Conservation (phyloP, 1,284 basidiomycete species). For the Coniferiporia weirii region DNA sequence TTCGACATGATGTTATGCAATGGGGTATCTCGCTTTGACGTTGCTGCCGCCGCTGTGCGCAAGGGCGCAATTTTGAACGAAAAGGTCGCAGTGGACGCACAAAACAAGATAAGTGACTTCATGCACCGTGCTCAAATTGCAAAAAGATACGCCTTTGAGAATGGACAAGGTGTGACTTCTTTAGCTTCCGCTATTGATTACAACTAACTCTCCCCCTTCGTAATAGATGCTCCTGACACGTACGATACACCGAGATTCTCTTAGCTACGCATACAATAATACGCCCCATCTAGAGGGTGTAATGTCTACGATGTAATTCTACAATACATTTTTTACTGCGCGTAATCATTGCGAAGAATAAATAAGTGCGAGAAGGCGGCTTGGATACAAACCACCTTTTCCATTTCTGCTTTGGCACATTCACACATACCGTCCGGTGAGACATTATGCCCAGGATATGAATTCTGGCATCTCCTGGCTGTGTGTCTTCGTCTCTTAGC, state of each 20-base stretch:
- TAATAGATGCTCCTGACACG: slow-evolving; percentile 40
- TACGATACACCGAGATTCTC: slow-evolving; percentile 42
- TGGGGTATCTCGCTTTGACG: slow-evolving; percentile 56
- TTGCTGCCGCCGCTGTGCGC: slow-evolving; percentile 54
- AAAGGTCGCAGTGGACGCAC: slow-evolving; percentile 47
- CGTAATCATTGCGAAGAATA: too few species aligned
- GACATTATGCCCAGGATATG: too few species aligned
- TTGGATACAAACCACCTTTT: too few species aligned
- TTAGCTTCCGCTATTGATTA: not conserved
- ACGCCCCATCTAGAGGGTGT: too few species aligned
- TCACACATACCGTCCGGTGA: too few species aligned
- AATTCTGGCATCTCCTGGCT: too few species aligned
- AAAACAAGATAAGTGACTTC: slow-evolving; percentile 46
- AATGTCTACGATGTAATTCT: too few species aligned
- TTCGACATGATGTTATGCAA: slow-evolving; percentile 66
- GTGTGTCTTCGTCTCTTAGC: too few species aligned
- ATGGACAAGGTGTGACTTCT: slow-evolving; percentile 46
- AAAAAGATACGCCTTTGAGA: slow-evolving; percentile 46
- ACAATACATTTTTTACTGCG: too few species aligned
- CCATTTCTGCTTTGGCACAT: too few species aligned
- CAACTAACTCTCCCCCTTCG: slow-evolving; percentile 1
- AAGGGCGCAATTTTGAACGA: slow-evolving; percentile 47
- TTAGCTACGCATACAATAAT: slow-evolving; percentile 1
- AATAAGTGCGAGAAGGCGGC: too few species aligned
- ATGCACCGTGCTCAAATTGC: slow-evolving; percentile 53